Evolutionary conservation across 1,284 basidiomycete genomes (phyloP).

Genomic region (Anthracocystis setariae): DNA sequence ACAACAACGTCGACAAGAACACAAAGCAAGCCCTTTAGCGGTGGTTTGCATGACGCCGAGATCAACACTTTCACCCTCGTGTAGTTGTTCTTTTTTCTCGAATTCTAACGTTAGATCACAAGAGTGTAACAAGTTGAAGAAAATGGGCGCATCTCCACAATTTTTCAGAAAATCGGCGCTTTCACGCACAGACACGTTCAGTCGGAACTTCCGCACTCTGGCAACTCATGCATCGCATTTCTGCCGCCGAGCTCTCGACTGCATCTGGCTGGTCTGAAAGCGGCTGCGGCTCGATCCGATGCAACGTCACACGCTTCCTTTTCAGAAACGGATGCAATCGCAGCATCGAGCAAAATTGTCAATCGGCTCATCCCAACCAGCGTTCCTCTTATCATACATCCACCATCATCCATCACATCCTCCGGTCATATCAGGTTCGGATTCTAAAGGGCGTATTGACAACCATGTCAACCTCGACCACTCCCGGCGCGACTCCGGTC

Average conservation of each 20-base stretch:
- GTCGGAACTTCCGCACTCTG: conserved; percentile 3
- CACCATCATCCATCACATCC: neutral
- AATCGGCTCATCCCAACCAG: neutral
- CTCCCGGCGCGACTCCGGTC: conserved; percentile 16
- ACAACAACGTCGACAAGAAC: neutral
- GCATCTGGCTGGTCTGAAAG: conserved; percentile 7
- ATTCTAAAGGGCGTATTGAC: neutral
- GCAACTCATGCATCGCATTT: neutral
- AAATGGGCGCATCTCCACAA: neutral
- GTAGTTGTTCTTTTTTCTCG: neutral
- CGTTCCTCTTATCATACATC: neutral
- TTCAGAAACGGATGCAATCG: too few species aligned
- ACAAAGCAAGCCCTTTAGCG: neutral
- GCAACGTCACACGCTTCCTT: conserved; percentile 1
- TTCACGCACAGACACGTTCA: conserved; percentile 31
- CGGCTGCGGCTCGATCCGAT: neutral
- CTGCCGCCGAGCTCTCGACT: too few species aligned
- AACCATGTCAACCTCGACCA: conserved; percentile 16
- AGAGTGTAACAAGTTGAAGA: too few species aligned
- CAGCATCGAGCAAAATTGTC: too few species aligned
- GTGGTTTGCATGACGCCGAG: neutral
- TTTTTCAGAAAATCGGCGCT: conserved; percentile 3
- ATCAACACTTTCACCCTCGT: conserved; percentile 25
- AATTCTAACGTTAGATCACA: too few species aligned
- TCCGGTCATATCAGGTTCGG: too few species aligned